A percentile compares a stretch with the other conserved stretches of the same genome.
Evolutionary conservation across 2,329 filamentous ascomycete species (phyloP).

Genomic region (Stagonosporopsis vannaccii): DNA sequence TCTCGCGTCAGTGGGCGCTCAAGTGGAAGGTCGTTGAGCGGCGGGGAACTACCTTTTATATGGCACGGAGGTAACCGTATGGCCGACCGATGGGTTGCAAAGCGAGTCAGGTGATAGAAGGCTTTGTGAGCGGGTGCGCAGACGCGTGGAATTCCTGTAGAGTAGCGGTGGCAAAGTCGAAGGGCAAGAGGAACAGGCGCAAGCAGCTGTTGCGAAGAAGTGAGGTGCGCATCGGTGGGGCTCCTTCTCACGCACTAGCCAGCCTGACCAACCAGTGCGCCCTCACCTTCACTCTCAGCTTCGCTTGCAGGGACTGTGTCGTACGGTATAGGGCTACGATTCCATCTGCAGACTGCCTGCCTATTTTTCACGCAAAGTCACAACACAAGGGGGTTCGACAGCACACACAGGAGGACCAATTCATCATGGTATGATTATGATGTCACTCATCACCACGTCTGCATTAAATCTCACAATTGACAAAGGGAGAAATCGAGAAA

Average conservation of each 20-base stretch:
- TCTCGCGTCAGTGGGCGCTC: constrained; percentile 26
- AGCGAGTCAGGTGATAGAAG: constrained; percentile 22
- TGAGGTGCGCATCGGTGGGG: constrained; percentile 38
- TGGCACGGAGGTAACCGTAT: constrained; percentile 29
- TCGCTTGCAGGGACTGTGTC: background rate
- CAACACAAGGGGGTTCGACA: too few species aligned
- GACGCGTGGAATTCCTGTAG: constrained; percentile 27
- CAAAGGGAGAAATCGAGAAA: constrained; percentile 64
- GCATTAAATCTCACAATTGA: constrained; percentile 1
- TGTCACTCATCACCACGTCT: constrained; percentile 26
- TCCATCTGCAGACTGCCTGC: background rate
- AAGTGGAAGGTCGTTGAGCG: constrained; percentile 31
- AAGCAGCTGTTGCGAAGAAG: constrained; percentile 33
- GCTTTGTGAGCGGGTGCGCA: constrained; percentile 9
- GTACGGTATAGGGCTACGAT: background rate
- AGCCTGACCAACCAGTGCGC: constrained; percentile 21
- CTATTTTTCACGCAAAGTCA: background rate
- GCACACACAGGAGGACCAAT: background rate
- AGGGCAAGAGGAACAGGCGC: constrained; percentile 29
- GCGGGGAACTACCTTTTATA: constrained; percentile 31
- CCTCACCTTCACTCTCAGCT: constrained; percentile 16
- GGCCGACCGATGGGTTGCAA: constrained; percentile 18
- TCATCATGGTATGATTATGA: constrained; percentile 40
- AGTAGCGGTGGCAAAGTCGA: constrained; percentile 35
- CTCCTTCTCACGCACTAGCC: constrained; percentile 29